Evolutionary conservation across 257 asterid genomes (phyloP).

Genomic region (Eucommia ulmoides): DNA sequence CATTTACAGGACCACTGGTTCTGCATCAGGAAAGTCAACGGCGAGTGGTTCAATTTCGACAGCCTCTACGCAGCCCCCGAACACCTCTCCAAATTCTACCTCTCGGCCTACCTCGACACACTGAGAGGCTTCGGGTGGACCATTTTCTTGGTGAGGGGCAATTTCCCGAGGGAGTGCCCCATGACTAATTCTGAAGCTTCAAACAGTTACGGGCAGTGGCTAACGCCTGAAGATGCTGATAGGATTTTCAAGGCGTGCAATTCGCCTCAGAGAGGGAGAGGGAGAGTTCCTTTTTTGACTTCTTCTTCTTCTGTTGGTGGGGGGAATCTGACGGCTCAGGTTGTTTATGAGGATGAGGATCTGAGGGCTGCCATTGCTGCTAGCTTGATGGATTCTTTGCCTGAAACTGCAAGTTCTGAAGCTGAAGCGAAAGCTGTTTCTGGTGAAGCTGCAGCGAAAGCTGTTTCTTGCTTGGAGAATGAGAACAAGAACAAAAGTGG

Average conservation of each 20-base stretch:
- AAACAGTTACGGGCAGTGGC: constrained; percentile 89
- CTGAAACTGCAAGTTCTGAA: constrained; percentile 16
- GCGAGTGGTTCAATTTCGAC: constrained; percentile 55
- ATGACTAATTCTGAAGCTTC: constrained; percentile 71
- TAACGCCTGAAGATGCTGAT: constrained; percentile 82
- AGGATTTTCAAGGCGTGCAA: constrained; percentile 78
- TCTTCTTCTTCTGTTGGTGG: too few species aligned
- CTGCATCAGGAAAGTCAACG: constrained; percentile 85
- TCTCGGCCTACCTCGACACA: constrained; percentile 86
- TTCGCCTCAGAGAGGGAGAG: constrained; percentile 19
- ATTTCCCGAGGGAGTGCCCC: constrained; percentile 76
- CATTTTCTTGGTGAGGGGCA: constrained; percentile 81
- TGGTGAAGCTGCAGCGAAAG: not conserved
- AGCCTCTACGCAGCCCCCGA: constrained; percentile 68
- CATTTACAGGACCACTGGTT: constrained; percentile 94
- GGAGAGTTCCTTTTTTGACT: constrained; percentile 15
- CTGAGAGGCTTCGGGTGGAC: constrained; percentile 88
- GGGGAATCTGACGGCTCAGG: constrained; percentile 16
- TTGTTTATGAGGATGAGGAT: constrained; percentile 78
- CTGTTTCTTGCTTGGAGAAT: not conserved
- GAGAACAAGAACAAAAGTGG: not conserved
- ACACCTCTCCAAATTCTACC: constrained; percentile 95
- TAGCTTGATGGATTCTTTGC: constrained; percentile 61
- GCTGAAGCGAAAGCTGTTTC: constrained; percentile 5
- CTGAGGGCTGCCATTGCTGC: constrained; percentile 95